Evolutionary conservation across 495 filamentous ascomycete genomes (phyloP).

Genomic region (Oleoguttula mirabilis): DNA sequence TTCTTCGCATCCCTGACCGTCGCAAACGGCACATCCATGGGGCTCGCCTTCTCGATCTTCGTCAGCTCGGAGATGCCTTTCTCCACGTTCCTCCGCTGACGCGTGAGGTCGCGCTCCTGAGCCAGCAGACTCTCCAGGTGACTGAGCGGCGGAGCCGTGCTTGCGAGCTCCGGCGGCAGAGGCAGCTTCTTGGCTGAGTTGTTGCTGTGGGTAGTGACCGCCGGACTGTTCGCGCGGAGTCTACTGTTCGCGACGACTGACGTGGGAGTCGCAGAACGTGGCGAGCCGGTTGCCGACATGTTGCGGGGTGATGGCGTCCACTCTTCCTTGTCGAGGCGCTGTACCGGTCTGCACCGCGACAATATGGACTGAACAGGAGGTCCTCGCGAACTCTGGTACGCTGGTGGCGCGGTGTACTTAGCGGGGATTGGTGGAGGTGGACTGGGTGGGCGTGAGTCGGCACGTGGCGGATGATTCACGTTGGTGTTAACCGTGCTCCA

Average conservation of each 20-base stretch:
- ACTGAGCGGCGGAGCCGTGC: neutral
- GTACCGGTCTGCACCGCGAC: constrained; percentile 13
- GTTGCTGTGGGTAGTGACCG: neutral
- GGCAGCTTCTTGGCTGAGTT: constrained; percentile 8
- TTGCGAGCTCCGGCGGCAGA: constrained; percentile 4
- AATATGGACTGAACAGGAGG: constrained; percentile 18
- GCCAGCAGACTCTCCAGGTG: constrained; percentile 14
- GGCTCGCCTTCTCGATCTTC: constrained; percentile 14
- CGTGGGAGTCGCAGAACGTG: constrained; percentile 1
- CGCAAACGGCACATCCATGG: constrained; percentile 16
- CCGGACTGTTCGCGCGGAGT: too few relatives aligned
- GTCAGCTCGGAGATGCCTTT: constrained; percentile 10
- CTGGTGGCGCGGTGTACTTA: constrained; percentile 5
- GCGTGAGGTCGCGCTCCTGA: constrained; percentile 4
- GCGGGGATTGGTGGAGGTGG: constrained; percentile 13
- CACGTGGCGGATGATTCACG: constrained; percentile 1
- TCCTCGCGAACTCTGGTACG: constrained; percentile 1
- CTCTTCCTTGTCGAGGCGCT: constrained; percentile 10
- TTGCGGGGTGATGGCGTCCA: constrained; percentile 14
- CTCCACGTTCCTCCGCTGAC: constrained; percentile 13
- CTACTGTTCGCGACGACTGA: neutral
- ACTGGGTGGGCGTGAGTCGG: constrained; percentile 7
- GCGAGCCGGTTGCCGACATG: neutral
- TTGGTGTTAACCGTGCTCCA: constrained; percentile 19
- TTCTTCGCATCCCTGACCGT: constrained; percentile 13